Base-by-base conservation (phyloP, 139 green algal genomes). In the Chlorella sp. region DNA sequence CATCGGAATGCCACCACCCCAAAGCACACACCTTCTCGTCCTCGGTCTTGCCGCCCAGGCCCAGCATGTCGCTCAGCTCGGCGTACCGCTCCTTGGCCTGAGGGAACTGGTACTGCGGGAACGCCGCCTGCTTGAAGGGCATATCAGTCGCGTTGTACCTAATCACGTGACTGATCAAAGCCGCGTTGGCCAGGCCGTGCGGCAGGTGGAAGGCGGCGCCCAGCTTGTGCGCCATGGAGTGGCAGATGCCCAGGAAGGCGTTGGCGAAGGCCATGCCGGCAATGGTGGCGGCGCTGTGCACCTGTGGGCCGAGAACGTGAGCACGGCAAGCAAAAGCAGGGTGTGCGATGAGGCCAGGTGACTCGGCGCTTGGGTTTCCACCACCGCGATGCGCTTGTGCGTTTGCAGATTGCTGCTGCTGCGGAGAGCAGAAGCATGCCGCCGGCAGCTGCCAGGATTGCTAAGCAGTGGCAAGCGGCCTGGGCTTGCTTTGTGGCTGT, bases 231-330 rank as follows among this genome's bases (percentile, higher is more conserved):
- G 83, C 84, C 76, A 91, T 74, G 34, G 82, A 91, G 85, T 93
- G 87, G 81, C 85, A 91, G 35, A 92, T 80, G 59, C 87, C 87
- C 59, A 92, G 79, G 80, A 92, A 92, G 3, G 87, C 87, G 74
- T 92, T 92, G 69, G 80, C 87, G 69, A 92, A 92, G 31, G 87
- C 85, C 87, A 93, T 93, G 69, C 87, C 87, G 20, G 87, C 87
- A 42, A 93, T 91, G 49, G 87, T 88, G 67, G 87, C 82, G 1
- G 87, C 87, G 35, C 80, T 80, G 79, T 92, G 87, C 77, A 91
- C 74, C 17, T 29, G 24, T 30, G 42, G 17, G 42, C 42, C 10
- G 42, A n/a, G n/a, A n/a, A n/a, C n/a, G n/a, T n/a, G n/a, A n/a
- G n/a, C n/a, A n/a, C n/a, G n/a, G n/a, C n/a, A n/a, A n/a, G n/a